Conservation (phyloP, 73 alveolate genomes). For the Paramecium pentaurelia region DNA sequence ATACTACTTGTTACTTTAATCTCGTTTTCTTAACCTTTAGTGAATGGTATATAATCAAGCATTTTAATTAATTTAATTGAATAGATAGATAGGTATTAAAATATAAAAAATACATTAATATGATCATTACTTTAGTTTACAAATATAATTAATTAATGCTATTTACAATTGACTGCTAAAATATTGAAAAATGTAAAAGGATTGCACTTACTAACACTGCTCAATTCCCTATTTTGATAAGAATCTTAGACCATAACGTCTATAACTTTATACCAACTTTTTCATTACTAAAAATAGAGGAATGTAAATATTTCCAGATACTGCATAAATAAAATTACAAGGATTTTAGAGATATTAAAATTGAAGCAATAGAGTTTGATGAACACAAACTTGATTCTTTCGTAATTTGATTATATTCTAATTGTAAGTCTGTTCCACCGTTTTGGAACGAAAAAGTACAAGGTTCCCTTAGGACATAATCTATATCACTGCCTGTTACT, state of each 20-base stretch:
- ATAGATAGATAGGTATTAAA: neutral
- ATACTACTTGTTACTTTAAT: neutral
- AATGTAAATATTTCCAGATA: neutral
- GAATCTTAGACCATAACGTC: neutral
- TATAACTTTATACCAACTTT: neutral
- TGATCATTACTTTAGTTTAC: neutral
- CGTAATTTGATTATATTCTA: neutral
- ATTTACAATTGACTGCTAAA: neutral
- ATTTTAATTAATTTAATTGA: neutral
- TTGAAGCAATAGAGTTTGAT: neutral
- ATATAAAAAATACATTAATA: neutral
- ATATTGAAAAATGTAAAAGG: neutral
- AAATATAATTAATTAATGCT: neutral
- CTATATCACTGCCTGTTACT: neutral
- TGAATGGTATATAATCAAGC: neutral
- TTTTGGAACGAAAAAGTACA: neutral
- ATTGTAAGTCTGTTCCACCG: constrained; percentile 16
- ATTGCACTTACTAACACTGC: neutral
- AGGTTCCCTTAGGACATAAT: neutral
- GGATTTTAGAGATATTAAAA: neutral
- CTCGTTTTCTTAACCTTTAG: neutral
- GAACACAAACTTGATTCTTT: neutral
- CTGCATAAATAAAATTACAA: neutral
- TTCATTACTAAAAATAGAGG: neutral
- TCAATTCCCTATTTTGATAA: neutral